Evolutionary conservation across 345 rosid species (phyloP).

Genomic region (Eucalyptus pauciflora): DNA sequence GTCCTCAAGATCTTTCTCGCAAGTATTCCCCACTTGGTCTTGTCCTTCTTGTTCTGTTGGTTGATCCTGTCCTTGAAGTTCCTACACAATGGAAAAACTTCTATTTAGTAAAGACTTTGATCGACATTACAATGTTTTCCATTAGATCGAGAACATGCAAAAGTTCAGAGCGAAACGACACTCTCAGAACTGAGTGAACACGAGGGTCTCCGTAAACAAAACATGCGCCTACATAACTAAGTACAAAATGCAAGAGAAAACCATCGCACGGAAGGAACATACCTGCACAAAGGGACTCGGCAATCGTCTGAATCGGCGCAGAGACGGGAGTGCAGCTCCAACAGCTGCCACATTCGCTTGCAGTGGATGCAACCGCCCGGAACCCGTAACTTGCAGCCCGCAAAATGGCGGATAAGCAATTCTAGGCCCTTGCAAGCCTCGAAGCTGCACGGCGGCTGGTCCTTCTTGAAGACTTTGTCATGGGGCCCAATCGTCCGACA

Average conservation of each 20-base stretch:
- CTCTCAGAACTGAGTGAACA: background rate
- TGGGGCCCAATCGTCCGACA: slow-evolving; percentile 86
- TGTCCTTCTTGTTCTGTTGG: slow-evolving; percentile 75
- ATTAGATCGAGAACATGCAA: background rate
- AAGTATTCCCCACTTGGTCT: slow-evolving; percentile 59
- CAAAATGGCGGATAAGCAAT: slow-evolving; percentile 67
- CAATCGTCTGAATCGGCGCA: slow-evolving; percentile 51
- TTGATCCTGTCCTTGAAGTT: slow-evolving; percentile 58
- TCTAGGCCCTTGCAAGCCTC: slow-evolving; percentile 81
- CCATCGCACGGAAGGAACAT: background rate
- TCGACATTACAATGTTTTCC: background rate
- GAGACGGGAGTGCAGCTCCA: slow-evolving; percentile 76
- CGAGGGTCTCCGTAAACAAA: background rate
- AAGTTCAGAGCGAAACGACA: background rate
- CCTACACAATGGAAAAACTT: slow-evolving; percentile 57
- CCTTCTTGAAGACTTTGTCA: slow-evolving; percentile 45
- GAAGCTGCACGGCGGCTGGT: slow-evolving; percentile 47
- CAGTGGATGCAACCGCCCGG: slow-evolving; percentile 84
- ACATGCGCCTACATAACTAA: background rate
- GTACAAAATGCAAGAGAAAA: background rate
- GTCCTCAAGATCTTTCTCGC: slow-evolving; percentile 56
- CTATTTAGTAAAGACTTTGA: background rate
- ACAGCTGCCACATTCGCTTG: slow-evolving; percentile 94
- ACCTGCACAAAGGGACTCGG: slow-evolving; percentile 90
- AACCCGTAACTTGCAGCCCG: slow-evolving; percentile 57